phyloP scores from a whole-genome alignment of 805 yeast genomes.

The Debaryomyces hansenii region DNA sequence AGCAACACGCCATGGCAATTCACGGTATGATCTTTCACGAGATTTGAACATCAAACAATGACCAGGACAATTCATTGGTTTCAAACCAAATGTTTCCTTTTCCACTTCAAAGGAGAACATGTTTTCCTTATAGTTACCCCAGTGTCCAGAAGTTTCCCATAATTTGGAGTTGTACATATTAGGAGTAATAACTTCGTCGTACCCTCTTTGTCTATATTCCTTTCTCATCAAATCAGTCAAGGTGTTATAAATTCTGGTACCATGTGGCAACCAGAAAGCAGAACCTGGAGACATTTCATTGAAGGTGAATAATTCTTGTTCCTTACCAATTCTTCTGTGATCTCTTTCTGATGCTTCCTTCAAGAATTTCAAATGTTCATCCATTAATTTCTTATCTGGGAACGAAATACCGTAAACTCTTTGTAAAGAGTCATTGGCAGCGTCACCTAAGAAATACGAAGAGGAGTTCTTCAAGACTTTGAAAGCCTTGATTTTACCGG shows the following conservation, averaged over 20 bases:
- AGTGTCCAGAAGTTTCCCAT: constrained; percentile 99
- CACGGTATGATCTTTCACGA: constrained; percentile 93
- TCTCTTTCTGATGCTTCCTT: constrained; percentile 96
- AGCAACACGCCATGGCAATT: constrained; percentile 98
- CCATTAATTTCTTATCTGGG: constrained; percentile 97
- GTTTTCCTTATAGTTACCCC: constrained; percentile 96
- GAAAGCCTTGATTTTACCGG: constrained; percentile 93
- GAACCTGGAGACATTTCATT: constrained; percentile 98
- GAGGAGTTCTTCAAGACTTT: constrained; percentile 94
- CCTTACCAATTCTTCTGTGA: constrained; percentile 94
- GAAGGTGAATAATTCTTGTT: constrained; percentile 93
- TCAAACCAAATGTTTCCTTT: constrained; percentile 90
- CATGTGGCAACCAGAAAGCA: constrained; percentile 99
- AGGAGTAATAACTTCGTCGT: constrained; percentile 98
- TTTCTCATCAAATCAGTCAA: constrained; percentile 74
- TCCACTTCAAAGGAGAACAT: constrained; percentile 97
- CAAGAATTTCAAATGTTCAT: constrained; percentile 88
- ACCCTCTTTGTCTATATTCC: constrained; percentile 92
- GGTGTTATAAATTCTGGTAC: constrained; percentile 93
- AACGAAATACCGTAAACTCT: constrained; percentile 97
- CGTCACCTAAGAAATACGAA: constrained; percentile 92
- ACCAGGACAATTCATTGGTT: constrained; percentile 92
- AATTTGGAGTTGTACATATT: constrained; percentile 96
- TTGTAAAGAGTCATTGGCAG: constrained; percentile 91
- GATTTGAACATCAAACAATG: constrained; percentile 92